Evolutionary conservation across 352 stramenopile species (phyloP).

Genomic region (Phytopythium chamaehyphon): DNA sequence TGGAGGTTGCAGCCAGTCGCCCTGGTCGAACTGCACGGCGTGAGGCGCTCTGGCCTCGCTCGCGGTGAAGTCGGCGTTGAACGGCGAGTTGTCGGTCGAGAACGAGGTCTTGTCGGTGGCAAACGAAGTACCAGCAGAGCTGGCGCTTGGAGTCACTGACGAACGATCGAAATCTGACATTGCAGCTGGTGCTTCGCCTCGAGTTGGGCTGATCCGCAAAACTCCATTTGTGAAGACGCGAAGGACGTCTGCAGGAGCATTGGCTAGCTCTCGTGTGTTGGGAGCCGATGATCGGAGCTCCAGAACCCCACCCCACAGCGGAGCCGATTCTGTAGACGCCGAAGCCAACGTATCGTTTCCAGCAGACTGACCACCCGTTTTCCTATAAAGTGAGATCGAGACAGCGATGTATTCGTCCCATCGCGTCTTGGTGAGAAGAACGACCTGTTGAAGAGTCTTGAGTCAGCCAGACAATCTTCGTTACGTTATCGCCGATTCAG

Average conservation of each 20-base stretch:
- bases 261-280: slow-evolving; percentile 41
- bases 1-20: background rate
- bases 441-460: slow-evolving; percentile 21
- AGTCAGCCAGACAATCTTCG: too few species aligned
- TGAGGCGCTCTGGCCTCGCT: too few species aligned
- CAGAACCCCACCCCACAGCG: slow-evolving; percentile 29
- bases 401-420: slow-evolving; percentile 51
- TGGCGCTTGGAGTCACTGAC: too few species aligned
- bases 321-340: background rate
- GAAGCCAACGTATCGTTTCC: background rate
- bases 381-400: slow-evolving; percentile 37
- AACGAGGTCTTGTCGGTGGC: too few species aligned
- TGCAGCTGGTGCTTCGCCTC: background rate
- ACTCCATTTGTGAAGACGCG: slow-evolving; percentile 30
- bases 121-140: too few species aligned
- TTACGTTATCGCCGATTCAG: background rate
- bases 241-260: slow-evolving; percentile 28
- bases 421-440: slow-evolving; percentile 54
- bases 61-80: too few species aligned
- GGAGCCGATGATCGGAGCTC: slow-evolving; percentile 49
- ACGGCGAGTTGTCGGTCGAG: too few species aligned
- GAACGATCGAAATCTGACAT: too few species aligned
- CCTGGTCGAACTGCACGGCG: background rate
- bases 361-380: background rate
- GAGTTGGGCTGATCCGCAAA: background rate